Evolutionary conservation across 352 stramenopile species (phyloP).

Genomic region (Aphanomyces cochlioides): DNA sequence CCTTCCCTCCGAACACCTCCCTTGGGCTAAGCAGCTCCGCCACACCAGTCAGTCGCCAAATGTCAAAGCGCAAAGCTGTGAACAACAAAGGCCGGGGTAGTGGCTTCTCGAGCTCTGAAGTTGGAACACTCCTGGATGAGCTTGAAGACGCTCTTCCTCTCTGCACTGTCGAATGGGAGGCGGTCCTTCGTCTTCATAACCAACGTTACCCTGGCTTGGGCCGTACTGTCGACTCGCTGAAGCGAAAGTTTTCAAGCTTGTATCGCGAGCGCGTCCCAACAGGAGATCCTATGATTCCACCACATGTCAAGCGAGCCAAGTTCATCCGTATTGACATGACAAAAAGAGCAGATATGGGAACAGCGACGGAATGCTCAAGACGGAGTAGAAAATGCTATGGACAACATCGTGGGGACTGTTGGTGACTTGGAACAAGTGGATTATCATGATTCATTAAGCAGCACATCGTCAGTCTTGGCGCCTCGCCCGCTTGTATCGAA

Average conservation of each 20-base stretch:
- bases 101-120: no score
- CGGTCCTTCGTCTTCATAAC: background rate
- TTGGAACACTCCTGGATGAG: no score
- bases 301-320: background rate
- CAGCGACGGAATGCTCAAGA: background rate
- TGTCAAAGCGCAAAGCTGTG: no score
- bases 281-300: background rate
- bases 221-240: background rate
- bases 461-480: no score
- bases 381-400: background rate
- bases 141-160: background rate
- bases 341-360: background rate
- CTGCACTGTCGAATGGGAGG: background rate
- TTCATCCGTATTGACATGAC: background rate
- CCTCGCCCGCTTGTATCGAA: no score
- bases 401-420: no score
- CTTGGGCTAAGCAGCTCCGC: no score
- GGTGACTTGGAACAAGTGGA: no score
- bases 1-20: no score
- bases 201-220: background rate
- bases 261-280: background rate
- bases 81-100: no score
- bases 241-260: background rate
- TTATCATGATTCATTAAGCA: no score
- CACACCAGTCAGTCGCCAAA: no score